Evolutionary conservation across 164 flowering plant species (phyloP).

Genomic region (Liquidambar formosana): DNA sequence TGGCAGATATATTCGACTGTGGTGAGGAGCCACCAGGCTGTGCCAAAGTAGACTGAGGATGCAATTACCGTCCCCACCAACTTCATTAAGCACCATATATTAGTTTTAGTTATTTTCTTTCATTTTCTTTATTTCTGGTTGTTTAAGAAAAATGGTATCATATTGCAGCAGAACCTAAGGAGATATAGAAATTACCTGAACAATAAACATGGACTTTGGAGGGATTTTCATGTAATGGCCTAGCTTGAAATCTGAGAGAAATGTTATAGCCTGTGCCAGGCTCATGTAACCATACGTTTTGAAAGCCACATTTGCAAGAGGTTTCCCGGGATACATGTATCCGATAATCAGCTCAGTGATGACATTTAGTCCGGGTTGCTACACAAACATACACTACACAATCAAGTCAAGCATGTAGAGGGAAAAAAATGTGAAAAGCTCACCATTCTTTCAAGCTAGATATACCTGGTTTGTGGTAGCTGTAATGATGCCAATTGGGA

Average conservation of each 20-base stretch:
- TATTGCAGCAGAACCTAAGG: too few species aligned
- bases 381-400: too few species aligned
- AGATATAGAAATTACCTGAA: conserved; percentile 61
- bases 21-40: conserved; percentile 62
- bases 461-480: conserved; percentile 59
- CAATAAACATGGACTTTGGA: conserved; percentile 65
- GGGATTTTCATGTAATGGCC: conserved; percentile 86
- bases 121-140: too few species aligned
- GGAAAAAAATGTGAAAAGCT: background rate
- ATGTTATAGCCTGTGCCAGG: conserved; percentile 51
- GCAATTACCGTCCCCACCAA: conserved; percentile 56
- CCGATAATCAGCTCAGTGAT: conserved; percentile 68
- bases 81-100: conserved; percentile 19
- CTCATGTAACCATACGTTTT: conserved; percentile 61
- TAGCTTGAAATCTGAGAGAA: conserved; percentile 62
- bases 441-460: background rate
- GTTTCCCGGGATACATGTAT: conserved; percentile 60
- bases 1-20: conserved; percentile 48
- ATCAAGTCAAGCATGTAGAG: too few species aligned
- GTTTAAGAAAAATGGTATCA: too few species aligned
- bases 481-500: conserved; percentile 60
- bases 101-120: too few species aligned
- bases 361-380: conserved; percentile 59
- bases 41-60: conserved; percentile 40
- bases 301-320: conserved; percentile 62